Base-by-base conservation (phyloP, 106 monocot species). In the Agapanthus africanus region DNA sequence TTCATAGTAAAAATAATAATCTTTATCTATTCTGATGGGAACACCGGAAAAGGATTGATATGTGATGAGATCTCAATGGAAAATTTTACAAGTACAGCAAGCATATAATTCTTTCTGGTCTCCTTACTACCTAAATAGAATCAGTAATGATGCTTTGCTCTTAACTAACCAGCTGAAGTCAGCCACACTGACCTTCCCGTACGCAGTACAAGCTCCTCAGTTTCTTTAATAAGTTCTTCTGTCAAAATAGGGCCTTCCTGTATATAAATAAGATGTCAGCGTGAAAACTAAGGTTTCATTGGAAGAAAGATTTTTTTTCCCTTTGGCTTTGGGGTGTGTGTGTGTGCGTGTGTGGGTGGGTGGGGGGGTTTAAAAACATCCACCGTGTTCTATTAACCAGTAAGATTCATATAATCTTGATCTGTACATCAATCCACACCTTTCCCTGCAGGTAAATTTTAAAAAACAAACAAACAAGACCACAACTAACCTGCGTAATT, bases 171-270 rank as follows among this genome's bases (percentile, higher is more conserved):
- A 15, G 28, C 27, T 3, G 7, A 30, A 57, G 27, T 67, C 40
- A 74, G 40, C 39, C 11, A 44, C 9, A 77, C 67, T 67, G 11
- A 93, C 94, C 94, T 94, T 69, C 94, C 90, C 69, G 94, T 94
- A 42, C 90, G 86, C 59, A 94, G 54, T 30, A 94, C 78, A 66
- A 94, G 77, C 67, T 94, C 94, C 74, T 94, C 94, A 30, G 76
- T 79, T 82, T 94, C 94, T 83, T 75, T 87, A 50, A 94, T 94
- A 63, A 90, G 77, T 65, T 94, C 94, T 73, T 87, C 90, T 38
- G 94, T 94, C 50, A 94, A 69, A 75, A 94, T 78, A 28, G 94
- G 90, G 9, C 87, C 94, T 33, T 94, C 90, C 94, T 94, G 74
- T 56, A 79, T 67, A 73, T 65, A 38, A 64, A 67, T 23, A 39